phyloP scores from a whole-genome alignment of 2,329 filamentous ascomycete genomes.

The Ceratocystis eucalypticola region DNA sequence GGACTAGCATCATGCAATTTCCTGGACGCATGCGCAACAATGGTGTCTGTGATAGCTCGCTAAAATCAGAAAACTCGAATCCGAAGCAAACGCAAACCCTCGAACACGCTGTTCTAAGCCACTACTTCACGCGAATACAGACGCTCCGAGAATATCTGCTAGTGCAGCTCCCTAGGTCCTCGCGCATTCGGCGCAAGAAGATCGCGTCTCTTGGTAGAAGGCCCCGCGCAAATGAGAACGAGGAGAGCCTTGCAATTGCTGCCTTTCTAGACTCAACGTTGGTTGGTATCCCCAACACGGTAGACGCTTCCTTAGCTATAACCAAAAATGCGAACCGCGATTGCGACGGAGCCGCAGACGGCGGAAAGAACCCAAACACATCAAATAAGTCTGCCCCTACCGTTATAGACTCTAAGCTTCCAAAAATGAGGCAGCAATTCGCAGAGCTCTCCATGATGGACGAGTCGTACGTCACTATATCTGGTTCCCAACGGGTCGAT shows the following conservation, averaged over 20 bases:
- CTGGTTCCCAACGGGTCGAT: slow-evolving; percentile 29
- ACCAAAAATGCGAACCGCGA: not conserved
- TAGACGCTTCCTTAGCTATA: not conserved
- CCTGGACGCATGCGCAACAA: not conserved
- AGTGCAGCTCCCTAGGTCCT: slow-evolving; percentile 49
- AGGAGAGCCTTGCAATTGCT: slow-evolving; percentile 17
- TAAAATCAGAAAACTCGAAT: not conserved
- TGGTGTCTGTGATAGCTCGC: not conserved
- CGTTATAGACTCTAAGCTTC: not conserved
- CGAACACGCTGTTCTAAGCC: slow-evolving; percentile 12
- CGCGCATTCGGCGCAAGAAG: slow-evolving; percentile 47
- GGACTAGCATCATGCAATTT: not conserved
- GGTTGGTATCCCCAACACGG: slow-evolving; percentile 9
- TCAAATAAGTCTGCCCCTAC: not conserved
- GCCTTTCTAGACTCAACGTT: slow-evolving; percentile 20
- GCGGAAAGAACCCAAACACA: not conserved
- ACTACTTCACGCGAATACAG: slow-evolving; percentile 51
- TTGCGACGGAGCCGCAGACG: not conserved
- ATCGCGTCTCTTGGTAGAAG: slow-evolving; percentile 36
- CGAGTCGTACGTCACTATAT: slow-evolving; percentile 42
- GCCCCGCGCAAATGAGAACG: slow-evolving; percentile 23
- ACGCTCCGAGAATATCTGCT: slow-evolving; percentile 61
- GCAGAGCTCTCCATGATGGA: slow-evolving; percentile 26
- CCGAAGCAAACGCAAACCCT: not conserved
- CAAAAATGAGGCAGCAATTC: not conserved